Percentiles rank a stretch among this genome's conserved stretches.
Evolutionary conservation across 1,139 yeast species (phyloP).

Genomic region (Kluyveromyces marxianus): DNA sequence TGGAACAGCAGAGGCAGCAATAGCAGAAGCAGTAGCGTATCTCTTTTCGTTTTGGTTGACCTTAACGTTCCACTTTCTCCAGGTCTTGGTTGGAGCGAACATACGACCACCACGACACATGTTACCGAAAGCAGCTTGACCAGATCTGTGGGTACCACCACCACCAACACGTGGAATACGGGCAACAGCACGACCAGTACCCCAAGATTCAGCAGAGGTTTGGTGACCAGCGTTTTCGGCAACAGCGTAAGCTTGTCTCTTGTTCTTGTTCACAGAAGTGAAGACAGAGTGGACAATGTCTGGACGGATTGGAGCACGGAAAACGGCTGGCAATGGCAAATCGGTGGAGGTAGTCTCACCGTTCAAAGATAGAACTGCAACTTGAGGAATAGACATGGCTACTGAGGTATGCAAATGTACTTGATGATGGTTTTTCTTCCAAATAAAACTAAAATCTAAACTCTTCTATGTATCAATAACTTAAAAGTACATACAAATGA

Average conservation of each 20-base stretch:
- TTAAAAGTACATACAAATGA: too few species aligned
- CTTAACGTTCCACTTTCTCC: conserved; percentile 99
- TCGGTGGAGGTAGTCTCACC: conserved; percentile 84
- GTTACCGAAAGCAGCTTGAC: conserved; percentile 99
- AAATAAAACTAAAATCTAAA: not conserved
- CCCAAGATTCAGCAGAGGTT: conserved; percentile 99
- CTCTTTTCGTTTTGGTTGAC: conserved; percentile 99
- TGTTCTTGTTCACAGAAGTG: conserved; percentile 98
- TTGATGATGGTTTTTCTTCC: conserved; percentile 1
- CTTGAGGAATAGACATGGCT: conserved; percentile 89
- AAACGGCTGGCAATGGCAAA: conserved; percentile 95
- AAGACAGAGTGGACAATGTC: conserved; percentile 98
- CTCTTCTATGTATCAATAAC: not conserved
- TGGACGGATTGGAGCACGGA: conserved; percentile 99
- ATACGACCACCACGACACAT: conserved; percentile 99
- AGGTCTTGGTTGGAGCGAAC: conserved; percentile 99
- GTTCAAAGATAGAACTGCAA: conserved; percentile 81
- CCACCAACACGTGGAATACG: conserved; percentile 99
- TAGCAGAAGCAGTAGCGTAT: conserved; percentile 99
- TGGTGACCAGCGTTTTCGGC: conserved; percentile 99
- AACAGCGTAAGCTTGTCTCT: conserved; percentile 99
- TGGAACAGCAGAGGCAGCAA: conserved; percentile 98
- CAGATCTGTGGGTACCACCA: conserved; percentile 99
- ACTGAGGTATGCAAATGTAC: conserved; percentile 1
- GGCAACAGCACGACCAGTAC: conserved; percentile 99